Evolutionary conservation across 495 filamentous ascomycete genomes (phyloP).

Genomic region (Lophiotrema nucula): DNA sequence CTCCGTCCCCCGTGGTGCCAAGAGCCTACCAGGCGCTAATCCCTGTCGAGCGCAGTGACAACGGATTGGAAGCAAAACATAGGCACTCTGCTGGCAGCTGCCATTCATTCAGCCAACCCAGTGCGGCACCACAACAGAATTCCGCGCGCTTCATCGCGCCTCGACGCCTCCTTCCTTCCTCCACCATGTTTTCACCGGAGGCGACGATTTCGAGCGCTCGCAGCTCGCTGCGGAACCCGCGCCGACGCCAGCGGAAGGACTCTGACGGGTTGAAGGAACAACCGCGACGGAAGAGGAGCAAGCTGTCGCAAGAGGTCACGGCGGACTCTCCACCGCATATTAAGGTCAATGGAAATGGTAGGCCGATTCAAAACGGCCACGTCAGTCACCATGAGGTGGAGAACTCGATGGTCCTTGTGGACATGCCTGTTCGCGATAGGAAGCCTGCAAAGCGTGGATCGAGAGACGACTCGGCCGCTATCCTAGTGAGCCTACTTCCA

Average conservation of each 20-base stretch:
- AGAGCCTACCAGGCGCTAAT: no score
- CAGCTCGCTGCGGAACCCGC: slow-evolving; percentile 36
- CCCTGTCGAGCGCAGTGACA: no score
- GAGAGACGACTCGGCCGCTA: slow-evolving; percentile 39
- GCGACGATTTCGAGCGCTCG: slow-evolving; percentile 25
- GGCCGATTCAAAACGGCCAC: slow-evolving; percentile 36
- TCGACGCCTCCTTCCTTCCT: background rate
- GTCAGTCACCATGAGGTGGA: slow-evolving; percentile 17
- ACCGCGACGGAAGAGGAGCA: slow-evolving; percentile 41
- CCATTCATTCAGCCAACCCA: no score
- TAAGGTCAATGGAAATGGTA: slow-evolving; percentile 30
- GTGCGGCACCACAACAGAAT: no score
- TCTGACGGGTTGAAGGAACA: slow-evolving; percentile 35
- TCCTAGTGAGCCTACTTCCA: slow-evolving; percentile 30
- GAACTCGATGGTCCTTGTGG: slow-evolving; percentile 18
- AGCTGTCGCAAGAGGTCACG: slow-evolving; percentile 37
- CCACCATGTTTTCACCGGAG: slow-evolving; percentile 35
- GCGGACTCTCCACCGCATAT: slow-evolving; percentile 24
- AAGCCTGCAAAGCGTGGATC: slow-evolving; percentile 32
- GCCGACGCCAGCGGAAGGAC: slow-evolving; percentile 42
- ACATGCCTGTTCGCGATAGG: slow-evolving; percentile 41
- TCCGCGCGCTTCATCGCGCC: slow-evolving; percentile 29
- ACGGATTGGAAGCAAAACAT: no score
- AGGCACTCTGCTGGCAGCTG: no score
- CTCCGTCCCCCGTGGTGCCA: no score